A percentile compares a stretch with the other conserved stretches of the same genome.
Conservation (phyloP, 2,329 filamentous ascomycete genomes). For the Aspergillus brunneoviolaceus region DNA sequence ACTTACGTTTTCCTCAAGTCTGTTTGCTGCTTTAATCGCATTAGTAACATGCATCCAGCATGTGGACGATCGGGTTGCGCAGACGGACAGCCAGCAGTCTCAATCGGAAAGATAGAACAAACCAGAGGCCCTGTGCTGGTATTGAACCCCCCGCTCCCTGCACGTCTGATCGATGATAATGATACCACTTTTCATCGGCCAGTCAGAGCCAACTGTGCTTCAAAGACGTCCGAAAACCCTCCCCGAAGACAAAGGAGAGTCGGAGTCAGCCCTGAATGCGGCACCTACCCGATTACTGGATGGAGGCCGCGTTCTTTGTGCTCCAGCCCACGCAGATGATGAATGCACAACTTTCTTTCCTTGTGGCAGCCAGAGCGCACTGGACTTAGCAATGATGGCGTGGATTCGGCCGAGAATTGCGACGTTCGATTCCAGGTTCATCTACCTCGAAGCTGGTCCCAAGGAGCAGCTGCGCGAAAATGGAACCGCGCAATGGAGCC, state of each 20-base stretch:
- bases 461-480: neutral
- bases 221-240: neutral
- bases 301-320: neutral
- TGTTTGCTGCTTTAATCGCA: neutral
- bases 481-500: neutral
- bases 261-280: neutral
- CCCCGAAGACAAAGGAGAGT: conserved; percentile 1
- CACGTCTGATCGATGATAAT: conserved; percentile 6
- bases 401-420: neutral
- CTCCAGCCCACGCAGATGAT: neutral
- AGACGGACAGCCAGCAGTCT: conserved; percentile 14
- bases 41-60: conserved; percentile 7
- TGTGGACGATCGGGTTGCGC: conserved; percentile 19
- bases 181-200: neutral
- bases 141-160: conserved; percentile 7
- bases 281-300: neutral
- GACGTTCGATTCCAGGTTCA: neutral
- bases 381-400: neutral
- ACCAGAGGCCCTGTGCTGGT: neutral
- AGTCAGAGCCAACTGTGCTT: neutral
- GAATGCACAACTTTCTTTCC: neutral
- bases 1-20: neutral
- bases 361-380: neutral
- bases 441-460: neutral
- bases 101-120: conserved; percentile 9